phyloP scores from a whole-genome alignment of 768 basidiomycete species.

The Leccinellum luteum region DNA sequence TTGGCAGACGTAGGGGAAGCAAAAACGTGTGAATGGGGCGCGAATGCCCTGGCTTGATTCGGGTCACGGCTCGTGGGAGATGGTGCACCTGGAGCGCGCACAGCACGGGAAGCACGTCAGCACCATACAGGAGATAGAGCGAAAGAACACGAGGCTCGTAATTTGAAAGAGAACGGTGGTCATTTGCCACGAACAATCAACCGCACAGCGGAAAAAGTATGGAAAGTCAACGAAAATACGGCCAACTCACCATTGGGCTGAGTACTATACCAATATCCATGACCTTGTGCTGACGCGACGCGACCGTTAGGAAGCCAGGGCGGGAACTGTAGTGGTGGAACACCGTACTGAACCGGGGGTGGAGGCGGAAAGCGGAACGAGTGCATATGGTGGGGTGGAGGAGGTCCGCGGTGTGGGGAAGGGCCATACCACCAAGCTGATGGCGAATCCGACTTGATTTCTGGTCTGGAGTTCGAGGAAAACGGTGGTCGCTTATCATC shows the following conservation, averaged over 20 bases:
- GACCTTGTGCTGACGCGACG: slow-evolving; percentile 11
- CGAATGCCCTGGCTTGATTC: slow-evolving; percentile 1
- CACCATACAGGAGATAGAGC: neutral
- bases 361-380: slow-evolving; percentile 15
- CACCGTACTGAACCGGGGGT: slow-evolving; percentile 9
- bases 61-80: slow-evolving; percentile 11
- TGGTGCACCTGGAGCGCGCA: slow-evolving; percentile 14
- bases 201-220: neutral
- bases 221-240: neutral
- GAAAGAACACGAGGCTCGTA: neutral
- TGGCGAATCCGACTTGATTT: slow-evolving; percentile 11
- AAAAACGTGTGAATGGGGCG: slow-evolving; percentile 5
- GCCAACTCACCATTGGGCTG: slow-evolving; percentile 20
- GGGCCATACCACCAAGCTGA: slow-evolving; percentile 9
- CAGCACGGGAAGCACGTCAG: slow-evolving; percentile 9
- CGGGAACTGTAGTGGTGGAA: slow-evolving; percentile 14
- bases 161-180: no score
- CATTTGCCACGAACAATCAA: slow-evolving; percentile 2
- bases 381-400: neutral
- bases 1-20: neutral
- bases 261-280: slow-evolving; percentile 22
- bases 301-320: slow-evolving; percentile 15
- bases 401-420: slow-evolving; percentile 8
- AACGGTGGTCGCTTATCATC: neutral
- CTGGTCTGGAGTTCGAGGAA: slow-evolving; percentile 3